phyloP scores from a whole-genome alignment of 2,329 filamentous ascomycete species.

The Tolypocladium amazonense region DNA sequence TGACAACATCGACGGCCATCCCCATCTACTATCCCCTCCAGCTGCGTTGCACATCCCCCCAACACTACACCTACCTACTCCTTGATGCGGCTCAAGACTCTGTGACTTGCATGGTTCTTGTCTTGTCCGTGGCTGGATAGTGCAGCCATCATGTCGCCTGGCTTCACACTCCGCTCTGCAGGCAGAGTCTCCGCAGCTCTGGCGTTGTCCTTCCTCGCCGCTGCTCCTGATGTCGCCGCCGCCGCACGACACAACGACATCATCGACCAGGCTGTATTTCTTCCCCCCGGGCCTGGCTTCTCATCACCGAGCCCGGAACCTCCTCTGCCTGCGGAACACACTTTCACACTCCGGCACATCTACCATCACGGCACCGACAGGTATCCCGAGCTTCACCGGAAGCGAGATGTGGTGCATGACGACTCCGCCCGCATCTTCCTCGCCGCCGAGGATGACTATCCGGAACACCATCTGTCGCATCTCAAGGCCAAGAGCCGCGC shows the following conservation, averaged over 20 bases:
- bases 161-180: slow-evolving; percentile 38
- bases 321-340: slow-evolving; percentile 41
- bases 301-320: slow-evolving; percentile 31
- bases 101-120: background rate
- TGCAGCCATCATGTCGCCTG: slow-evolving; percentile 6
- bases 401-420: slow-evolving; percentile 56
- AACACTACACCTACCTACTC: background rate
- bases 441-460: slow-evolving; percentile 46
- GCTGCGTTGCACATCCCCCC: background rate
- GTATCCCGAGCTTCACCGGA: slow-evolving; percentile 67
- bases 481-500: slow-evolving; percentile 54
- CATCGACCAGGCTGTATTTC: slow-evolving; percentile 28
- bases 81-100: background rate
- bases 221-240: slow-evolving; percentile 33
- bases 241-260: slow-evolving; percentile 20
- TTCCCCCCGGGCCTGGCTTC: slow-evolving; percentile 28
- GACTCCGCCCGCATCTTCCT: slow-evolving; percentile 43
- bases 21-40: background rate
- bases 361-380: slow-evolving; percentile 82
- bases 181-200: slow-evolving; percentile 53
- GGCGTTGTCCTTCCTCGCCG: slow-evolving; percentile 56
- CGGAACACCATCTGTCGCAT: slow-evolving; percentile 36
- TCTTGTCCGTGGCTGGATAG: background rate
- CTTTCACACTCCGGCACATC: slow-evolving; percentile 71
- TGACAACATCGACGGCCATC: slow-evolving; percentile 9